These are phyloP conservation scores for Oligophagozyma castellii DNA, from an alignment of 1,139 yeast species.

Conservation along the genomic window DNA sequence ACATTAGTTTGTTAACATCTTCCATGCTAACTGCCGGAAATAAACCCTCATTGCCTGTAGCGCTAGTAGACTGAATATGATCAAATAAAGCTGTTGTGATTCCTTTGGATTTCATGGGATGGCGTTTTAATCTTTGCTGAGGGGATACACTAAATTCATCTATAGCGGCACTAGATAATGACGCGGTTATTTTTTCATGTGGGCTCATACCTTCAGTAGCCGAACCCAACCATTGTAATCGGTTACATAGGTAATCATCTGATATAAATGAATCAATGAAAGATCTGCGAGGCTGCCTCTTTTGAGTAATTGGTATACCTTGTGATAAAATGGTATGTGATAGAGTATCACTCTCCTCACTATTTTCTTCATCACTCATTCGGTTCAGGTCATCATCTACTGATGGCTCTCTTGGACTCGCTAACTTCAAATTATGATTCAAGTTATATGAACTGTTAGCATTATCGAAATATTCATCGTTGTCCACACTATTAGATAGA, in stretches of 20 bases:
- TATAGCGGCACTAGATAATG: no score
- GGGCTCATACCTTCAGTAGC: no score
- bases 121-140: no score
- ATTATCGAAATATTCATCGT: background rate
- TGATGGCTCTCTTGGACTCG: constrained; percentile 3
- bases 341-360: background rate
- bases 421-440: background rate
- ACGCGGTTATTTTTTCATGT: no score
- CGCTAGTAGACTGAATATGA: background rate
- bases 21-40: constrained; percentile 3
- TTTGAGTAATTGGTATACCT: constrained; percentile 11
- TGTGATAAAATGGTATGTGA: background rate
- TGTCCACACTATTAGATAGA: background rate
- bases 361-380: constrained; percentile 1
- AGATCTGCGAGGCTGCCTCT: constrained; percentile 12
- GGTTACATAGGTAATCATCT: no score
- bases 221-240: no score
- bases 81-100: no score
- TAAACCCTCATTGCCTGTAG: constrained; percentile 2
- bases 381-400: constrained; percentile 10
- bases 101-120: no score
- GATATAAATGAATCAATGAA: constrained; percentile 16
- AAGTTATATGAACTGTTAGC: background rate
- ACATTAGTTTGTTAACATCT: background rate
- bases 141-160: no score